Conservation (phyloP, 495 filamentous ascomycete species). For the Tuber borchii region DNA sequence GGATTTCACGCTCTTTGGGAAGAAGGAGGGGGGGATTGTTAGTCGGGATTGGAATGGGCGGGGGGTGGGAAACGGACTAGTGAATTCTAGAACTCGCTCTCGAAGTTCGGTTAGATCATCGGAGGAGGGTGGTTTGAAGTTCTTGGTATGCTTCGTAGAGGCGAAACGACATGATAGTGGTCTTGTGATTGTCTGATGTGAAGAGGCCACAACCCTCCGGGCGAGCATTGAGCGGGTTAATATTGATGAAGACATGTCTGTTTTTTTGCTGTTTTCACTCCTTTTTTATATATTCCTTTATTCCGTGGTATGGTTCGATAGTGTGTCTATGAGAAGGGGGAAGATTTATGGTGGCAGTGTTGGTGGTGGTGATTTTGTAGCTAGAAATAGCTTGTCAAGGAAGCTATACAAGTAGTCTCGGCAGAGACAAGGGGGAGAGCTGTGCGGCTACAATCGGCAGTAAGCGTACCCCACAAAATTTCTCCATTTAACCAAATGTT, state of each 20-base stretch:
- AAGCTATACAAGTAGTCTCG: not conserved
- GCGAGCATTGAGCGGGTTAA: conserved; percentile 25
- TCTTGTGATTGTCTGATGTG: conserved; percentile 1
- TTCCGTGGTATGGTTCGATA: not conserved
- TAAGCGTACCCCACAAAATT: not conserved
- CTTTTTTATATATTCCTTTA: not conserved
- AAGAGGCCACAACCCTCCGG: not conserved
- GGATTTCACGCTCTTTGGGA: conserved; percentile 58
- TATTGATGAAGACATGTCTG: conserved; percentile 13
- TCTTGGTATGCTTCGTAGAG: conserved; percentile 77
- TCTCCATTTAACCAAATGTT: not conserved
- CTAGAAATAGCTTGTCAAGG: not conserved
- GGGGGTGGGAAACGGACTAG: conserved; percentile 47
- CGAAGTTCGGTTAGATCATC: conserved; percentile 77
- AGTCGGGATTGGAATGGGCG: not conserved
- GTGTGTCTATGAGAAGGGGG: not conserved
- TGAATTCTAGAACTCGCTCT: conserved; percentile 88
- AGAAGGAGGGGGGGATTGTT: not conserved
- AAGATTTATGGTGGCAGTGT: not conserved
- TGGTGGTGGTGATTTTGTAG: not conserved
- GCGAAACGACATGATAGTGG: conserved; percentile 45
- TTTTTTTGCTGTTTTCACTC: not conserved
- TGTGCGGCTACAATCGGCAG: not conserved
- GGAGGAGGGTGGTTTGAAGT: conserved; percentile 67
- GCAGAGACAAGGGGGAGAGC: not conserved